Conservation (phyloP, 2,329 filamentous ascomycete species). For the Polytolypa hystricis region DNA sequence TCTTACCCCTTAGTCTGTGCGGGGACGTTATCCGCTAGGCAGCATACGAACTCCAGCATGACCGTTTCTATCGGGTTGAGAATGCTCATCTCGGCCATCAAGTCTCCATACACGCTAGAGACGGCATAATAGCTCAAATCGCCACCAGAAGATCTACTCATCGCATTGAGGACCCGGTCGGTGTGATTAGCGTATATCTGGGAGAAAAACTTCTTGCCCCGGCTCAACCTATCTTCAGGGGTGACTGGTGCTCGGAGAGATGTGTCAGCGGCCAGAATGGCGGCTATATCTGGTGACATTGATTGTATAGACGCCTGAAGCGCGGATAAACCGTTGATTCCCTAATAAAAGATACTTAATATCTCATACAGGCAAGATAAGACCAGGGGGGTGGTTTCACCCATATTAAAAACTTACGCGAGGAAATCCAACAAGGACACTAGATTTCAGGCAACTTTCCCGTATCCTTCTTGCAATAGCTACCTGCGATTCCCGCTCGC, state of each 20-base stretch:
- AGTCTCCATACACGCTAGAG: slow-evolving; percentile 19
- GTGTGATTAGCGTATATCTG: slow-evolving; percentile 19
- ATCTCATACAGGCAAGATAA: not conserved
- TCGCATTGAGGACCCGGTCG: slow-evolving; percentile 15
- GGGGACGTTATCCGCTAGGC: slow-evolving; percentile 18
- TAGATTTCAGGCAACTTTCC: slow-evolving; percentile 19
- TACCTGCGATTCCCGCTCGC: slow-evolving; percentile 6
- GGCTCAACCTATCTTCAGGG: slow-evolving; percentile 13
- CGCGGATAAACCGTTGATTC: slow-evolving; percentile 17
- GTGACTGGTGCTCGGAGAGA: slow-evolving; percentile 13
- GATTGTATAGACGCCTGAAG: slow-evolving; percentile 15
- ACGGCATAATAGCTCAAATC: slow-evolving; percentile 20
- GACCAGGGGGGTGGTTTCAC: too few relatives aligned
- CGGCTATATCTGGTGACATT: slow-evolving; percentile 10
- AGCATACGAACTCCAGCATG: slow-evolving; percentile 21
- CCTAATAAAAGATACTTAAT: slow-evolving; percentile 11
- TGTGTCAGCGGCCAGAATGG: slow-evolving; percentile 10
- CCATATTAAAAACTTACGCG: slow-evolving; percentile 13
- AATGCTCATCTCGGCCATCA: slow-evolving; percentile 17
- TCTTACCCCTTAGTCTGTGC: slow-evolving; percentile 21
- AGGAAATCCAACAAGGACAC: slow-evolving; percentile 20
- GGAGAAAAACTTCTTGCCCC: slow-evolving; percentile 18
- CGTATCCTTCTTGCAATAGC: slow-evolving; percentile 16
- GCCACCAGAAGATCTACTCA: slow-evolving; percentile 17
- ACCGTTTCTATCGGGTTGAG: slow-evolving; percentile 17